Base-by-base conservation (phyloP, 1,139 yeast genomes). In the Saccharomyces hybrid region DNA sequence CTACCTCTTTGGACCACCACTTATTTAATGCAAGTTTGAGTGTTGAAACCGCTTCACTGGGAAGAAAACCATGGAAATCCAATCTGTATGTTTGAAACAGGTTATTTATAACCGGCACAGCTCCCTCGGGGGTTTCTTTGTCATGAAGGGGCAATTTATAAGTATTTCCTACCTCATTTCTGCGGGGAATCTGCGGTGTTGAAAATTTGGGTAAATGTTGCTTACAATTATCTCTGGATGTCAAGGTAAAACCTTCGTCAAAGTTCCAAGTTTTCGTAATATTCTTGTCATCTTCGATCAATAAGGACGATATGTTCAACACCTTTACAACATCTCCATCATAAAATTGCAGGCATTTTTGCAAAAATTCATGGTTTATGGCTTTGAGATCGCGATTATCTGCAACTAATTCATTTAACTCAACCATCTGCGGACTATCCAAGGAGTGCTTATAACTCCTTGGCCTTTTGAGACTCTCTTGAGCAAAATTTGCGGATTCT, bases 1-100 rank as follows among this genome's bases (percentile, higher is more conserved):
- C 58, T 46, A 72, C 47, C 63, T 84, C 88, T 26, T 69, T 68
- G 1, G 62, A 57, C 88, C 88, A 83, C 89, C 89, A 84, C 3
- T 64, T 64, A 0, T 60, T 50, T 5, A 81, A 64, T 1, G 74
- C 75, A 7, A 52, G 51, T 11, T 65, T 61, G 2, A 77, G 69
- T 2, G 74, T 61, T 8, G 56, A 53, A n/a, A 76, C 57, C 0
- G 87, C 86, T 26, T 73, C 74, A 0, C 72, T 63, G 23, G 80
- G 78, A 25, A 67, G 64, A 48, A 76, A 72, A 1, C 78, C 76
- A 63, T 84, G 89, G 13, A 83, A 73, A 67, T 83, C 88, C 5
- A 83, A 56, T 28, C 58, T 59, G 14, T 70, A 69, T 0, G 64
- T 62, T 1, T 51, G 49, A n/a, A 67, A 57, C n/a, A 65, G 41